Evolutionary conservation across 2,329 filamentous ascomycete species (phyloP).

Genomic region (Xylariaceae sp.): DNA sequence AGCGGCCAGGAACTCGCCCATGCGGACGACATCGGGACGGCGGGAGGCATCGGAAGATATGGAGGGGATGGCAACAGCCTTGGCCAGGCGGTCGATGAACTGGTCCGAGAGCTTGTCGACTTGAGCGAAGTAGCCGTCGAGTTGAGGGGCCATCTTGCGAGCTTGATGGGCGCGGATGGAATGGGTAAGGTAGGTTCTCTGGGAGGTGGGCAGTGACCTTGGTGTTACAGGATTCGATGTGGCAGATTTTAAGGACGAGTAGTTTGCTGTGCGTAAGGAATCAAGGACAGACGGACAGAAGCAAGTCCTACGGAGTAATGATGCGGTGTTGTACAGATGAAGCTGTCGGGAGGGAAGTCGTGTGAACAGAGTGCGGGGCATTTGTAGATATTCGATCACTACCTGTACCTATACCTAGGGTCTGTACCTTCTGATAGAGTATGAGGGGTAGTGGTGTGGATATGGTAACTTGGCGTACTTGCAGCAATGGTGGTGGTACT

Average conservation of each 20-base stretch:
- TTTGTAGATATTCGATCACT: conserved; percentile 12
- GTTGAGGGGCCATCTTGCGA: conserved; percentile 80
- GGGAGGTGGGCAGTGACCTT: neutral
- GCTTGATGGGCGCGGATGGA: conserved; percentile 55
- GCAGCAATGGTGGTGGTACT: neutral
- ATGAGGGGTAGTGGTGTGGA: neutral
- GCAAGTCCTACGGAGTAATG: neutral
- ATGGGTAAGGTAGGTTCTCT: conserved; percentile 43
- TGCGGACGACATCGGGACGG: conserved; percentile 88
- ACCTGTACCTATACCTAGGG: too few relatives aligned
- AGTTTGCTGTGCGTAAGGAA: neutral
- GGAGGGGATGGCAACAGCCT: conserved; percentile 94
- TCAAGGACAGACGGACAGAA: neutral
- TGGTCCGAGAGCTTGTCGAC: conserved; percentile 73
- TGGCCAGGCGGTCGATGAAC: conserved; percentile 85
- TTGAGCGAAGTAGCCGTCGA: conserved; percentile 90
- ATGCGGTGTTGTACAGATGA: neutral
- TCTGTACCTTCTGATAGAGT: neutral
- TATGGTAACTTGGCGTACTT: neutral
- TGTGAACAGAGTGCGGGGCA: conserved; percentile 20
- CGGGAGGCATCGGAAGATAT: conserved; percentile 86
- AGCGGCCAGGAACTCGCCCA: conserved; percentile 84
- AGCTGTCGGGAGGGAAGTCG: conserved; percentile 4
- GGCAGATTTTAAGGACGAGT: too few relatives aligned
- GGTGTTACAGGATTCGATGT: neutral